Evolutionary conservation across 2,329 filamentous ascomycete species (phyloP).

Genomic region (Zalaria obscura): DNA sequence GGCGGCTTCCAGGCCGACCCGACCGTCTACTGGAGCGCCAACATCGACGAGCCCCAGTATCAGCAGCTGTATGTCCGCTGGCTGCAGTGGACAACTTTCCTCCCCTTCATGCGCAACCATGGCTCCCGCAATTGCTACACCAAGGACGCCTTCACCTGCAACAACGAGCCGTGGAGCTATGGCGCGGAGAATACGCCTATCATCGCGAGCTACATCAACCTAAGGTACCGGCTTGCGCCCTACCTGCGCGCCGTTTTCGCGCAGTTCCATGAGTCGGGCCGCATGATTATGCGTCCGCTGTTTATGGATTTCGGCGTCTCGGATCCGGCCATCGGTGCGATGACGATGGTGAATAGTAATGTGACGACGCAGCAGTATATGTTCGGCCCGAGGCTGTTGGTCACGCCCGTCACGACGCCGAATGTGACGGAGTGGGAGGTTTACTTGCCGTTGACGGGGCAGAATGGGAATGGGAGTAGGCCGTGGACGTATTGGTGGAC

Average conservation of each 20-base stretch:
- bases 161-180: constrained; percentile 20
- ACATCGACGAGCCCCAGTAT: constrained; percentile 15
- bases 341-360: constrained; percentile 17
- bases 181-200: constrained; percentile 15
- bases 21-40: constrained; percentile 19
- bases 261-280: constrained; percentile 17
- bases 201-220: constrained; percentile 15
- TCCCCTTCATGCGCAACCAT: constrained; percentile 18
- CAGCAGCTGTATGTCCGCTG: constrained; percentile 17
- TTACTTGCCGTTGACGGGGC: constrained; percentile 19
- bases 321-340: constrained; percentile 12
- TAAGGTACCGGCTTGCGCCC: constrained; percentile 13
- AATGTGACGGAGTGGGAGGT: constrained; percentile 23
- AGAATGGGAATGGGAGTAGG: constrained; percentile 12
- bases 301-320: constrained; percentile 23
- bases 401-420: constrained; percentile 21
- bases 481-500: constrained; percentile 28
- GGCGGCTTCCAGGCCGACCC: constrained; percentile 19
- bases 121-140: constrained; percentile 14
- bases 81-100: constrained; percentile 18
- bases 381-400: constrained; percentile 22
- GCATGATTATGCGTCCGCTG: constrained; percentile 23
- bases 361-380: constrained; percentile 25
- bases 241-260: constrained; percentile 20
- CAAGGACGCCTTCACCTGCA: constrained; percentile 21